Evolutionary conservation across 1,139 yeast species (phyloP).

Genomic region (Insectozyma bohioensis): DNA sequence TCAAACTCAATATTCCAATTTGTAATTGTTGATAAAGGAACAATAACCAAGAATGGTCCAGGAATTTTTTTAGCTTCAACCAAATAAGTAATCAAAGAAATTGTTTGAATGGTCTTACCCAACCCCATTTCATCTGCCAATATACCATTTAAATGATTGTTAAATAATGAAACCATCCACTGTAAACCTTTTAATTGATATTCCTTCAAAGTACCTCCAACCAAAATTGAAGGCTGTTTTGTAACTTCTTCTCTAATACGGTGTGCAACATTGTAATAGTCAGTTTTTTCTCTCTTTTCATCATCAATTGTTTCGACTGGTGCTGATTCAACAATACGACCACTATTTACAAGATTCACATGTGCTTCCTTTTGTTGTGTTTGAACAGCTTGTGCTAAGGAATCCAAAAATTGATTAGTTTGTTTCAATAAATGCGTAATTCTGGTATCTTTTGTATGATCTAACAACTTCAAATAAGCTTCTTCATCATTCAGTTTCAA

Average conservation of each 20-base stretch:
- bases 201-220: constrained; percentile 90
- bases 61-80: constrained; percentile 74
- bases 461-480: constrained; percentile 75
- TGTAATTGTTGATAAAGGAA: constrained; percentile 79
- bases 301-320: constrained; percentile 26
- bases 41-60: constrained; percentile 78
- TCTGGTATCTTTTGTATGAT: constrained; percentile 82
- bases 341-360: constrained; percentile 22
- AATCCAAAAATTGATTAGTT: constrained; percentile 73
- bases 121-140: constrained; percentile 98
- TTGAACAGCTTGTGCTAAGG: constrained; percentile 75
- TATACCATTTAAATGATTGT: constrained; percentile 92
- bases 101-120: constrained; percentile 95
- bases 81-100: constrained; percentile 82
- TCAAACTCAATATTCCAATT: constrained; percentile 86
- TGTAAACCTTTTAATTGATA: constrained; percentile 92
- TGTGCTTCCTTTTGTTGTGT: constrained; percentile 67
- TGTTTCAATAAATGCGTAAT: constrained; percentile 76
- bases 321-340: constrained; percentile 17
- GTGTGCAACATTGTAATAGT: constrained; percentile 81
- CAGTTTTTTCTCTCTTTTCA: constrained; percentile 60
- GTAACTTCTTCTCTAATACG: constrained; percentile 65
- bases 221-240: constrained; percentile 62
- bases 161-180: constrained; percentile 96
- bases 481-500: constrained; percentile 83